Base-by-base conservation (phyloP, 2,329 filamentous ascomycete genomes). In the Cladophialophora exuberans region DNA sequence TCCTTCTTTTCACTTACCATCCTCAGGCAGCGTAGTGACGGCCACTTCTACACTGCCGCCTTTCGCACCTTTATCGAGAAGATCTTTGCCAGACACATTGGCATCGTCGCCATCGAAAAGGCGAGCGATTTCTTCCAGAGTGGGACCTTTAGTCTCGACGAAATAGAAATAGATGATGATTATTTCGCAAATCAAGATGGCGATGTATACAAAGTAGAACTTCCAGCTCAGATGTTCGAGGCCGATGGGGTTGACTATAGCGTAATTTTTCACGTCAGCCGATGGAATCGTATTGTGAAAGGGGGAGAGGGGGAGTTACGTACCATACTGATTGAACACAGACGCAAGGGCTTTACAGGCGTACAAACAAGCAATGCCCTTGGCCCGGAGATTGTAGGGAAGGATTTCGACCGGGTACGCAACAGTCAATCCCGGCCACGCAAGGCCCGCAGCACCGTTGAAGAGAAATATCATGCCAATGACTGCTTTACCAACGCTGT, bases 201-300 rank as follows among this genome's bases (percentile, higher is more conserved):
- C 53, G 17, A 57, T 56, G 60, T 80, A 80, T 18, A 73, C 59
- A 42, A 83, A 79, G 61, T 82, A 83, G 0, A 77, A 79, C 56
- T 70, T 75, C 76, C 75, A 78, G 3, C 60, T 72, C 38, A 83
- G 81, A 39, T 73, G 72, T 15, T 74, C 67, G 25, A 82, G 68
- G 2, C 77, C 72, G 1, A 81, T 74, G 0, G 73, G 74, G 61
- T 76, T 74, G 1, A 76, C 76, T 64, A 73, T 23, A 4, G 15
- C 10, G 18, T n/a, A n/a, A n/a, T n/a, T n/a, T n/a, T n/a, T n/a
- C 11, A 38, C 11, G 35, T 7, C 35, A 2, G 35, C 18, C 7
- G 35, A 38, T 38, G 35, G 15, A n/a, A 13, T n/a, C 9, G 35
- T 31, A 7, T 31, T 31, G n/a, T 17, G 15, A 38, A 5, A 4